Percentiles rank a stretch among this genome's conserved stretches.
Conservation (phyloP, 495 filamentous ascomycete species). For the Cenococcum geophilum region DNA sequence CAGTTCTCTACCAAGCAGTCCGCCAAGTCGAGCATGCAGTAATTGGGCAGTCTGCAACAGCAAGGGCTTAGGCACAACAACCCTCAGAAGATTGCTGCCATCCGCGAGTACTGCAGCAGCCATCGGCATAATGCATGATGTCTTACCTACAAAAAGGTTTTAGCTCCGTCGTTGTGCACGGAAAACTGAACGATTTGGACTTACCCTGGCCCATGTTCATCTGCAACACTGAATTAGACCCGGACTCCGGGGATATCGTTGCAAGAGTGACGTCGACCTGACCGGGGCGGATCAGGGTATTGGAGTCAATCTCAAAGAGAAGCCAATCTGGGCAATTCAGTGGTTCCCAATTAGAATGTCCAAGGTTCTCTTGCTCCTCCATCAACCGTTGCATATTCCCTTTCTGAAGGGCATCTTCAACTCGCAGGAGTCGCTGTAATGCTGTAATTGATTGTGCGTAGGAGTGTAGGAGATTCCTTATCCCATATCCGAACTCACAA, state of each 20-base stretch:
- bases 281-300: conserved; percentile 47
- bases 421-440: conserved; percentile 44
- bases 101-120: conserved; percentile 47
- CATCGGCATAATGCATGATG: conserved; percentile 50
- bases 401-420: conserved; percentile 32
- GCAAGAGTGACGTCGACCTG: conserved; percentile 50
- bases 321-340: conserved; percentile 48
- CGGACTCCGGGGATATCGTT: conserved; percentile 45
- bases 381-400: conserved; percentile 15
- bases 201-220: conserved; percentile 43
- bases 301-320: conserved; percentile 52
- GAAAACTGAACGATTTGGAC: no score
- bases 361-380: conserved; percentile 31
- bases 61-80: conserved; percentile 50
- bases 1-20: conserved; percentile 44
- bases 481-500: no score
- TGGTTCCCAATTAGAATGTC: conserved; percentile 51
- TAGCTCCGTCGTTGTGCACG: no score
- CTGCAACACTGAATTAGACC: conserved; percentile 50
- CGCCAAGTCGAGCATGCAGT: conserved; percentile 45
- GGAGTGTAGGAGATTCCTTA: no score
- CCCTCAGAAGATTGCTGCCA: conserved; percentile 39
- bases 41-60: conserved; percentile 48
- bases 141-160: no score
- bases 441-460: conserved; percentile 43